These are phyloP conservation scores for Cytauxzoon felis DNA, from an alignment of 169 alveolate species.

Conservation along the genomic window DNA sequence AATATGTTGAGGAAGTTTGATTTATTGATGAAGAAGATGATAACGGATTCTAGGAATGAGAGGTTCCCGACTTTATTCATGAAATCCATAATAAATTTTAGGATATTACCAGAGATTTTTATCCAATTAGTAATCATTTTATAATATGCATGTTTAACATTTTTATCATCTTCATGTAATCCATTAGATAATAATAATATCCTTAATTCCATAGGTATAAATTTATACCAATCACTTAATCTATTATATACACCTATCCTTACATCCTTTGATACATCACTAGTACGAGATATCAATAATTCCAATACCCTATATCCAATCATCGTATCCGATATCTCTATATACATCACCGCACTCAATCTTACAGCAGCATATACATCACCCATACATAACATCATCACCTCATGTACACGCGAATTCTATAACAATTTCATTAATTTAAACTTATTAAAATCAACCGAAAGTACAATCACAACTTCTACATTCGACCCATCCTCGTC, in stretches of 20 bases:
- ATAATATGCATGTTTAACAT: not conserved
- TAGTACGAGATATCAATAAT: constrained; percentile 5
- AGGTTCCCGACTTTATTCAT: constrained; percentile 16
- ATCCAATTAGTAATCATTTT: constrained; percentile 30
- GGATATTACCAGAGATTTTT: constrained; percentile 1
- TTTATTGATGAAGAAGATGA: constrained; percentile 19
- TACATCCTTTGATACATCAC: constrained; percentile 30
- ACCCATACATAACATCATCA: not conserved
- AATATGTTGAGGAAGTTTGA: constrained; percentile 9
- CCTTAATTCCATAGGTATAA: constrained; percentile 33
- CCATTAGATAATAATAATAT: constrained; percentile 22
- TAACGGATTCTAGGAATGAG: constrained; percentile 4
- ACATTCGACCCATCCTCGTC: no score
- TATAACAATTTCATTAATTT: not conserved
- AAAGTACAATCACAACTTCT: no score
- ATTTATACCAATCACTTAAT: not conserved
- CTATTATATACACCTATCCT: constrained; percentile 26
- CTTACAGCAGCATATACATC: constrained; percentile 23
- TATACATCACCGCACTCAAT: constrained; percentile 4
- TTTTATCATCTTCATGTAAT: constrained; percentile 5
- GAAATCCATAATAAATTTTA: constrained; percentile 17
- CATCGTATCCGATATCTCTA: constrained; percentile 2
- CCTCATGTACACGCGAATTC: constrained; percentile 7
- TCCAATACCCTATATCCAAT: constrained; percentile 3
- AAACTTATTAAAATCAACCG: no score